Base-by-base conservation (phyloP, 192 early-diverging fungal genomes). In the Cetraspora pellucida region DNA sequence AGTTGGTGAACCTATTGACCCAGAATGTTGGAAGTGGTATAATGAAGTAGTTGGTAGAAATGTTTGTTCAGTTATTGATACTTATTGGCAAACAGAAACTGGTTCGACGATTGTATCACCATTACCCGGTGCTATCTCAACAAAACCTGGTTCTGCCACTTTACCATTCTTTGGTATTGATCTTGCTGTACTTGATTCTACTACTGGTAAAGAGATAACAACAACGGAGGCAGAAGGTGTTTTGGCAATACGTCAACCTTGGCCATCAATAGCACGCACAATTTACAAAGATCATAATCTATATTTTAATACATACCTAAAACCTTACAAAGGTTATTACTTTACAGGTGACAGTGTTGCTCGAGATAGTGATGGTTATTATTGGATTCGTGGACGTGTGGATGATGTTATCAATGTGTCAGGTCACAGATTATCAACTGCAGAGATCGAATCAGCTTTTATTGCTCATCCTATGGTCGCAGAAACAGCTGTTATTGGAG, bases 91-190 rank as follows among this genome's bases (percentile, higher is more conserved):
- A 79, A 94, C 91, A 10, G 96, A 98, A 86, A 96, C 96, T 2
- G 96, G 96, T 16, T 94, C 91, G 17, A 94, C 94, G 74, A 91
- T 98, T 55, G 81, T 98, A 44, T 90, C 95, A 1, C 96, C 96
- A 44, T 84, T 98, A 23, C 96, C 97, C 17, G 93, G 95, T 47
- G 92, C 90, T 49, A 93, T 89, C 3, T 81, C 90, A 23, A 95
- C 94, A 76, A 98, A 98, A 85, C 94, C 97, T 49, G 96, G 97
- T 49, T 93, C 94, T 3, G 97, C 96, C 10, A 97, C 95, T 5
- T 87, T 95, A 70, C 96, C 97, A 55, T 98, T 98, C 90, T 98
- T 98, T 86, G 97, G 97, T 79, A 88, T 98, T 44, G 93, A 96
- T 68, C 80, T 93, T 44, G 94, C 87, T 3, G 87, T 98, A 59